Percentiles rank a stretch among this genome's conserved stretches.
Conservation (phyloP, 2,329 filamentous ascomycete species). For the Endocalyx cinctus region DNA sequence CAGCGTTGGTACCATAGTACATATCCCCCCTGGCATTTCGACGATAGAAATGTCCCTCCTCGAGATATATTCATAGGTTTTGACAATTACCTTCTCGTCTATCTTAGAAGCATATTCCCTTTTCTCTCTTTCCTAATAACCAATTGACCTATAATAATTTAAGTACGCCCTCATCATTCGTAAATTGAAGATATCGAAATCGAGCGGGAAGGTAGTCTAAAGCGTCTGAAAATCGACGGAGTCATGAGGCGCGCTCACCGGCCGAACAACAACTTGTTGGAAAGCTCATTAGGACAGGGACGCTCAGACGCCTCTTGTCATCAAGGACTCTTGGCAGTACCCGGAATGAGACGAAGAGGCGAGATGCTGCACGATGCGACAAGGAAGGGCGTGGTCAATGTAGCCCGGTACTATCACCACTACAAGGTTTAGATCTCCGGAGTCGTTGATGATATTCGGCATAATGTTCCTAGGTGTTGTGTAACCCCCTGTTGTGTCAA, state of each 20-base stretch:
- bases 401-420: slow-evolving; percentile 39
- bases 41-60: too few relatives aligned
- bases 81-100: too few relatives aligned
- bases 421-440: slow-evolving; percentile 32
- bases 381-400: slow-evolving; percentile 29
- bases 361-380: slow-evolving; percentile 33
- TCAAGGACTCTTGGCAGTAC: slow-evolving; percentile 44
- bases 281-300: slow-evolving; percentile 35
- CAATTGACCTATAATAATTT: too few relatives aligned
- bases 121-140: too few relatives aligned
- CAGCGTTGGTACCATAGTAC: too few relatives aligned
- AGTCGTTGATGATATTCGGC: slow-evolving; percentile 29
- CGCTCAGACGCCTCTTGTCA: slow-evolving; percentile 29
- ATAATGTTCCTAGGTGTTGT: slow-evolving; percentile 26
- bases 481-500: slow-evolving; percentile 25
- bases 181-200: too few relatives aligned
- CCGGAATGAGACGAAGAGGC: slow-evolving; percentile 36
- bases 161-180: too few relatives aligned
- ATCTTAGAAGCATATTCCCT: too few relatives aligned
- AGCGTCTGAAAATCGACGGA: slow-evolving; percentile 36
- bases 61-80: too few relatives aligned
- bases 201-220: slow-evolving; percentile 27
- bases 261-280: slow-evolving; percentile 39
- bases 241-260: slow-evolving; percentile 30
- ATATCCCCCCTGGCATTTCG: too few relatives aligned